Conservation (phyloP, 1,284 basidiomycete genomes). For the Apiotrichum sp. region DNA sequence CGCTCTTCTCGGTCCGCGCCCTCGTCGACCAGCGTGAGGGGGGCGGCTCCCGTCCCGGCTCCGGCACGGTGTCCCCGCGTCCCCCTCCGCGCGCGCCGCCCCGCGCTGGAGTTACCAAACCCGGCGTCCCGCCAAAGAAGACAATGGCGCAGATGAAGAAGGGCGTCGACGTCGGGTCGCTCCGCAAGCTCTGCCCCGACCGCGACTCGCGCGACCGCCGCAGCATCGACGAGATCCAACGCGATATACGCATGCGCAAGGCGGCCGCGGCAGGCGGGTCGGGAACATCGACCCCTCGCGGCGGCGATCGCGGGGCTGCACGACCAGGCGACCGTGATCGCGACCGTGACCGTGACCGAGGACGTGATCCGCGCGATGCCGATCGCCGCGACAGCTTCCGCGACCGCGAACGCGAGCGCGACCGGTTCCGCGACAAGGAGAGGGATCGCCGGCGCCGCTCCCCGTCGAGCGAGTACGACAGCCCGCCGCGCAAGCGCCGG, state of each 20-base stretch:
- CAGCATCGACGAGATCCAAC: constrained; percentile 38
- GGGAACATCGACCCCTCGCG: not conserved
- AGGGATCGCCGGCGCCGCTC: not conserved
- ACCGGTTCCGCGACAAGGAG: not conserved
- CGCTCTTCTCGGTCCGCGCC: constrained; percentile 30
- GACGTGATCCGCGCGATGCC: not conserved
- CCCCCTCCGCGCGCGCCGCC: not conserved
- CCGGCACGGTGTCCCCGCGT: not conserved
- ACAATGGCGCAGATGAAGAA: constrained; percentile 16
- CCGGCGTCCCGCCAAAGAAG: not conserved
- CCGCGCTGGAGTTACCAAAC: not conserved
- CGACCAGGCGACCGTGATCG: not conserved
- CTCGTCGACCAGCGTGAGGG: constrained; percentile 24
- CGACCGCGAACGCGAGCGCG: not conserved
- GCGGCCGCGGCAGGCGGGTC: not conserved
- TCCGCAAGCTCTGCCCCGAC: constrained; percentile 36
- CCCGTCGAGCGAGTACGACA: constrained; percentile 7
- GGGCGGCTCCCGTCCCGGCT: constrained; percentile 5
- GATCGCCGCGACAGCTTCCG: not conserved
- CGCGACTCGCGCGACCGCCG: constrained; percentile 32
- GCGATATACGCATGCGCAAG: constrained; percentile 26
- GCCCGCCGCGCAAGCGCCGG: constrained; percentile 9
- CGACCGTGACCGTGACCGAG: constrained; percentile 1
- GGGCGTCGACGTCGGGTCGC: constrained; percentile 13
- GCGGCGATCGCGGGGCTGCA: not conserved